phyloP scores from a whole-genome alignment of 768 basidiomycete species.

The Suillus spraguei region DNA sequence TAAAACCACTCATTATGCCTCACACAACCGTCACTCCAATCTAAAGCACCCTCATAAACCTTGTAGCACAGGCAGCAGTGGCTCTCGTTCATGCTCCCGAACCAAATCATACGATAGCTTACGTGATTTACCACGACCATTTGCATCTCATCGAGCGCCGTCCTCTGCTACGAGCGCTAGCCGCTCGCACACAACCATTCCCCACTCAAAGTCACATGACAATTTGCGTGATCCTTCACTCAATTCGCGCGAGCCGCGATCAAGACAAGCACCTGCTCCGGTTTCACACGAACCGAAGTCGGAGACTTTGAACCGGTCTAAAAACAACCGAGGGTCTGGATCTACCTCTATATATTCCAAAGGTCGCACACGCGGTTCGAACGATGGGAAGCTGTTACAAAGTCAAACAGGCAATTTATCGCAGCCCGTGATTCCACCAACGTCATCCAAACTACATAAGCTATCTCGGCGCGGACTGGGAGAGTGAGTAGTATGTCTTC shows the following conservation, averaged over 20 bases:
- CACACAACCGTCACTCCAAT: slow-evolving; percentile 16
- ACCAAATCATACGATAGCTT: slow-evolving; percentile 27
- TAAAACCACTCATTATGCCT: slow-evolving; percentile 12
- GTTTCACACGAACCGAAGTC: background rate
- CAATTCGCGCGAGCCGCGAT: background rate
- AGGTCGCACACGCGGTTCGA: background rate
- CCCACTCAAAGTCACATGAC: slow-evolving; percentile 5
- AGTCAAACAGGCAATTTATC: slow-evolving; percentile 19
- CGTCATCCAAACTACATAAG: slow-evolving; percentile 25
- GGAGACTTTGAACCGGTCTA: slow-evolving; percentile 2
- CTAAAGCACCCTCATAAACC: slow-evolving; percentile 21
- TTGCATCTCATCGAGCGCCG: slow-evolving; percentile 3
- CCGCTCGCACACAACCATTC: background rate
- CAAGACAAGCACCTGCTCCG: background rate
- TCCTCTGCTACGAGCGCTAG: slow-evolving; percentile 13
- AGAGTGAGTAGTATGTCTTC: slow-evolving; percentile 26
- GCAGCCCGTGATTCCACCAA: slow-evolving; percentile 34
- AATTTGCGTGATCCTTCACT: background rate
- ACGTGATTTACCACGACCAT: slow-evolving; percentile 21
- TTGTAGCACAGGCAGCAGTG: slow-evolving; percentile 15
- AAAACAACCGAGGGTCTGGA: slow-evolving; percentile 7
- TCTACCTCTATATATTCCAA: slow-evolving; percentile 9
- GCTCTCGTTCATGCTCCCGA: slow-evolving; percentile 21
- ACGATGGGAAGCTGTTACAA: slow-evolving; percentile 6
- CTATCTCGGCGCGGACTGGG: slow-evolving; percentile 25